Base-by-base conservation (phyloP, 2,329 filamentous ascomycete species). In the Tolypocladium ovalisporum region DNA sequence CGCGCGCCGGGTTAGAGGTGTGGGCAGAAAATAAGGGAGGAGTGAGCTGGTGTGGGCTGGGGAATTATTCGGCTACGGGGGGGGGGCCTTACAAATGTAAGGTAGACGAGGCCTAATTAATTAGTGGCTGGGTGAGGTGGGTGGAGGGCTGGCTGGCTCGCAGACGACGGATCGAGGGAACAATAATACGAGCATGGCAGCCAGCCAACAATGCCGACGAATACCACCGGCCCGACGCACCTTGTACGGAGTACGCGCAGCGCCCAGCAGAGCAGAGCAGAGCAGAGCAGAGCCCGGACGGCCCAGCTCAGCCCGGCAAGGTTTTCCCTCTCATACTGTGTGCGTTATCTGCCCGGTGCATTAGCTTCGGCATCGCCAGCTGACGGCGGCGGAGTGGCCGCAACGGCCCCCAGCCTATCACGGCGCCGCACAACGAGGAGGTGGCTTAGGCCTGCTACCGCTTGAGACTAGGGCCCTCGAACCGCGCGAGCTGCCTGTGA, bases 1-100 rank as follows among this genome's bases (percentile, higher is more conserved):
- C 62, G 64, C 58, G 66, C 63, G n/a, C n/a, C n/a, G 64, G 58
- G 60, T 64, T 61, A 67, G 70, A 69, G 67, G 70, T 68, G 69
- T 71, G 68, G 63, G 63, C 63, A 66, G 68, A 69, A 61, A 59
- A n/a, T 61, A 64, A 62, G 62, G 64, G 62, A 62, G 61, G 58
- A 62, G 62, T 60, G 59, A 58, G 52, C 54, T 60, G 61, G 60
- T 61, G 62, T 65, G 64, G 54, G 62, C 63, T 64, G 63, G 63
- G 64, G 64, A 54, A 58, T 44, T 57, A 53, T 51, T 44, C 57
- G 57, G 55, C 58, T 56, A 62, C 57, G 59, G 61, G 58, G 40
- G 58, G 55, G 51, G 58, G n/a, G n/a, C n/a, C n/a, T n/a, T n/a
- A n/a, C n/a, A n/a, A n/a, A n/a, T n/a, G n/a, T n/a, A n/a, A n/a